Evolutionary conservation across 2,329 filamentous ascomycete genomes (phyloP), one percentile per base, ranked within the genome.

Genomic region (Hypoxylon sp.): DNA sequence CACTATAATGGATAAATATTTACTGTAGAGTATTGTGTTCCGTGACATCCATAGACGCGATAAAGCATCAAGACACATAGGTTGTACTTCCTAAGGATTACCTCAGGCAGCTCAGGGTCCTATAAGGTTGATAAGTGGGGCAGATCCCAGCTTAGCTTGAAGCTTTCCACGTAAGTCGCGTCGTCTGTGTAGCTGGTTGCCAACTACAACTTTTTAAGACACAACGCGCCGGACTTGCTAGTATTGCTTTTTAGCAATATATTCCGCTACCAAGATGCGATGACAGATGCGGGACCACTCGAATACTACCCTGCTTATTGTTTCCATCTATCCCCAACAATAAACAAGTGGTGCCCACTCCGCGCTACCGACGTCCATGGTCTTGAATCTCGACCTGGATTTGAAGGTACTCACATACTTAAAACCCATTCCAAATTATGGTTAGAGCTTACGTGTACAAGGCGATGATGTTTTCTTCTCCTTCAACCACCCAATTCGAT

Each of bases 401-500:
- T 86, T 73, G 81, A 85, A 80, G 86, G 88, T 88, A 74, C 9
- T 17, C 49, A 36, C 19, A 23, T 41, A 45, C 48, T 9, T 23
- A 43, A 19, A 55, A 19, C n/a, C 45, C 28, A 6, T 3, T 43
- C 25, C 6, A 25, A 23, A 30, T n/a, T 34, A 13, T 25, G 36
- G 56, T 11, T 17, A 34, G 19, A 45, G 63, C 63, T 71, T 21
- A 69, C 49, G 28, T 53, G 4, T 30, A 56, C 25, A n/a, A 82
- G 85, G 83, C 52, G 85, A 88, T 73, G 81, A 85, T 69, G 82
- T 90, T 34, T 90, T 84, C 76, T 93, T 94, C 78, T 85, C 89
- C 80, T 79, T 84, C 53, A 94, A 94, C 77, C 89, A 94, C 71
- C 92, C 92, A 0, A 88, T 95, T 72, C 88, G 89, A 84, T 94